Evolutionary conservation across 345 rosid species (phyloP).

Genomic region (Ceriops zippeliana): DNA sequence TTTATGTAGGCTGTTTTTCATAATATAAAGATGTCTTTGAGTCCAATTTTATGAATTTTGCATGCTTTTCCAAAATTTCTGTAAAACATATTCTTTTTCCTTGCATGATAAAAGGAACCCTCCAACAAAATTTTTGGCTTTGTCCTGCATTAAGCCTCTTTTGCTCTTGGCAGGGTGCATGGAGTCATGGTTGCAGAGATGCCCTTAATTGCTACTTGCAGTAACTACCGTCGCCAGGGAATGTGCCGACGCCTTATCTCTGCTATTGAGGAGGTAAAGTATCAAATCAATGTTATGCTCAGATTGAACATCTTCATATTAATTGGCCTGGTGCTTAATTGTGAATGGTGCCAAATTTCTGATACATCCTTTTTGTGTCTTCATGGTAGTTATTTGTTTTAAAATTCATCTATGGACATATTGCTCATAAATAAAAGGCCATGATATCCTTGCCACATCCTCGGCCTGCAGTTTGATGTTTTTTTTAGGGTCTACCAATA

Average conservation of each 20-base stretch:
- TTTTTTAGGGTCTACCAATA: no score
- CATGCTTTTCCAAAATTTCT: no score
- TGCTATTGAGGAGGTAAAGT: constrained; percentile 78
- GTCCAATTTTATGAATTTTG: no score
- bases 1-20: no score
- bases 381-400: no score
- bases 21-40: no score
- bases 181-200: constrained; percentile 85
- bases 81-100: no score
- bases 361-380: not conserved
- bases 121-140: not conserved
- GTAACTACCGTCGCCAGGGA: constrained; percentile 81
- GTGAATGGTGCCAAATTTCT: not conserved
- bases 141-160: constrained; percentile 12
- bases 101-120: no score
- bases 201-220: constrained; percentile 97
- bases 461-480: no score
- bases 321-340: not conserved
- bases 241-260: constrained; percentile 77
- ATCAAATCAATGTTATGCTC: not conserved
- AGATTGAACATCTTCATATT: constrained; percentile 1
- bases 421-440: not conserved
- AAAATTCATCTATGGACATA: no score
- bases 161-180: constrained; percentile 57
- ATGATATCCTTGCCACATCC: not conserved